These are phyloP conservation scores for Nicotiana attenuata DNA, from an alignment of 257 asterid species.

Conservation along the genomic window DNA sequence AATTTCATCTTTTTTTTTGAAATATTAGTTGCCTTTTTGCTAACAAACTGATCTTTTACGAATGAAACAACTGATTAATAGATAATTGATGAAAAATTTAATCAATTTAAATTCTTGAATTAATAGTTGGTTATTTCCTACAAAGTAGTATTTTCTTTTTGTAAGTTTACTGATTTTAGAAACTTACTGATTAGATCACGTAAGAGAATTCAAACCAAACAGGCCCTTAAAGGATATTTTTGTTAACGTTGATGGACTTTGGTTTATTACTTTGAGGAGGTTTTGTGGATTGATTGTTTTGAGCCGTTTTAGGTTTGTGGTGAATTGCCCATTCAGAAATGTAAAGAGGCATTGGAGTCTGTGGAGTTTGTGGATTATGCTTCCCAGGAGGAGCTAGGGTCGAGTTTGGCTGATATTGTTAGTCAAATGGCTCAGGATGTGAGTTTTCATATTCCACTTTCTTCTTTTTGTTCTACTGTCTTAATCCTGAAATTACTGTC, in stretches of 20 bases:
- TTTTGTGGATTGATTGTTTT: slow-evolving; percentile 5
- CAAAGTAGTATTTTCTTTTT: background rate
- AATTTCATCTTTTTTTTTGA: background rate
- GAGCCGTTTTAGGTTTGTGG: slow-evolving; percentile 70
- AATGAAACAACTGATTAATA: background rate
- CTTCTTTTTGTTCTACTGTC: background rate
- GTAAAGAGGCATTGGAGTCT: slow-evolving; percentile 83
- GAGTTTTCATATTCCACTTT: slow-evolving; percentile 27
- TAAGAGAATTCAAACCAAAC: background rate
- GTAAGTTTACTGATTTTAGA: background rate
- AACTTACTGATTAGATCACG: background rate
- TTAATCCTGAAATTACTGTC: background rate
- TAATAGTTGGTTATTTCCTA: background rate
- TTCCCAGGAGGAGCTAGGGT: slow-evolving; percentile 77
- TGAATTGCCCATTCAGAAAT: slow-evolving; percentile 82
- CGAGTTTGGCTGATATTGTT: slow-evolving; percentile 90
- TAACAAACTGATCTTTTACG: background rate
- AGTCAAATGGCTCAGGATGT: slow-evolving; percentile 96
- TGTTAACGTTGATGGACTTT: background rate
- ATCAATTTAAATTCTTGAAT: background rate
- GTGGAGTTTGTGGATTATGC: slow-evolving; percentile 68
- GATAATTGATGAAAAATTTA: background rate
- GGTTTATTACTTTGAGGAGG: background rate
- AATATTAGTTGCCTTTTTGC: background rate
- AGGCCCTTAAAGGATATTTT: background rate